Percentiles rank a stretch among this genome's conserved stretches.
Conservation (phyloP, 768 basidiomycete genomes). For the Lyophyllum decastes region DNA sequence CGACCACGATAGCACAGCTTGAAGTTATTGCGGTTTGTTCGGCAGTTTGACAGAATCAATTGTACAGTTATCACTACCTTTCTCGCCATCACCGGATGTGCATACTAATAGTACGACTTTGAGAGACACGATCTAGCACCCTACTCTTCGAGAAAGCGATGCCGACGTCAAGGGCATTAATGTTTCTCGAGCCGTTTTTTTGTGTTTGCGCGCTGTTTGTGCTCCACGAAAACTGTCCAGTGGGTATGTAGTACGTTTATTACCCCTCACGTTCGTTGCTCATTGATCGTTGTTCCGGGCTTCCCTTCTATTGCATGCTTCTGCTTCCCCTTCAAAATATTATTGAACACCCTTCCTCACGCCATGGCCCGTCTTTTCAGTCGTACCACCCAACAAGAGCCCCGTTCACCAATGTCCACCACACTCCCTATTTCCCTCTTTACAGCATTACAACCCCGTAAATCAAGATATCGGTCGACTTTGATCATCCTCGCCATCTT, state of each 20-base stretch:
- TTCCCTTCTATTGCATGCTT: background rate
- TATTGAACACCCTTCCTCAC: conserved; percentile 7
- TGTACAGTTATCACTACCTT: no score
- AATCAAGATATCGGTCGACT: conserved; percentile 53
- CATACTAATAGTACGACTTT: no score
- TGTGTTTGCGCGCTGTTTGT: background rate
- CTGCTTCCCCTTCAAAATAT: background rate
- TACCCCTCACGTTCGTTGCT: conserved; percentile 13
- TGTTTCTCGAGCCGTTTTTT: no score
- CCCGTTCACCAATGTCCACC: conserved; percentile 15
- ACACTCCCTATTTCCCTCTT: conserved; percentile 25
- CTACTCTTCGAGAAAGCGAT: no score
- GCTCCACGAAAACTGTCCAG: background rate
- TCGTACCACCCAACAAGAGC: conserved; percentile 35
- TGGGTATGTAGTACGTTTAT: background rate
- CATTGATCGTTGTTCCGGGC: background rate
- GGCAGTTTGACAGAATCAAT: no score
- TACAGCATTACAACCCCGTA: conserved; percentile 40
- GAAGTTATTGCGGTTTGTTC: no score
- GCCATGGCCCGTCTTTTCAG: conserved; percentile 28
- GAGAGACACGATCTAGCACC: no score
- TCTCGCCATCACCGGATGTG: no score
- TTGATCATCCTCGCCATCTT: conserved; percentile 56
- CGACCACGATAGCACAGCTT: no score
- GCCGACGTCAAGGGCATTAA: background rate